Conservation (phyloP, 75 land plant genomes). For the Sequoiadendron giganteum region DNA sequence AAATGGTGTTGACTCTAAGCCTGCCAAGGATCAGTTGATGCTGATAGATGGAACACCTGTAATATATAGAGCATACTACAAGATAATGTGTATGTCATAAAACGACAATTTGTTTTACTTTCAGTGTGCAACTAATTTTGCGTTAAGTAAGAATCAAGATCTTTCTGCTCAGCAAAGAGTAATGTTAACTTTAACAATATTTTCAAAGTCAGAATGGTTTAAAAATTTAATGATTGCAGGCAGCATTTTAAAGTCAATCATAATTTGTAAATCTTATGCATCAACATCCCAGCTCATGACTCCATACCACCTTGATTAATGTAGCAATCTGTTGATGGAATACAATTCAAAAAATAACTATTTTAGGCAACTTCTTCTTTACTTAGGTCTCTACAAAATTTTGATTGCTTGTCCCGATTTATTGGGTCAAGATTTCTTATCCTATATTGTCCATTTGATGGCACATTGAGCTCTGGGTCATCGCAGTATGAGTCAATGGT, state of each 20-base stretch:
- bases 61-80: constrained; percentile 83
- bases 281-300: background rate
- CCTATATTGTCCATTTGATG: background rate
- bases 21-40: constrained; percentile 53
- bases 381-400: background rate
- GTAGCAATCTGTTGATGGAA: background rate
- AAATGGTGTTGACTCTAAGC: background rate
- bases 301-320: background rate
- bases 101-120: background rate
- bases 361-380: background rate
- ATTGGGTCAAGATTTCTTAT: background rate
- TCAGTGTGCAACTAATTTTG: background rate
- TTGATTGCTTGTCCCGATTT: background rate
- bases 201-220: background rate
- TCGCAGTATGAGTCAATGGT: background rate
- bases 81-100: constrained; percentile 44
- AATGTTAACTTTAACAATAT: background rate
- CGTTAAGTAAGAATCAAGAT: background rate
- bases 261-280: background rate
- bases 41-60: constrained; percentile 87
- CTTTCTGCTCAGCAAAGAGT: background rate
- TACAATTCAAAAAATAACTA: background rate
- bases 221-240: background rate
- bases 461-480: background rate
- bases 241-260: background rate